Percentiles rank a stretch among this genome's conserved stretches.
These are phyloP conservation scores for Mucor sp. DNA, from an alignment of 371 early-diverging fungal genomes.

Conservation along the genomic window DNA sequence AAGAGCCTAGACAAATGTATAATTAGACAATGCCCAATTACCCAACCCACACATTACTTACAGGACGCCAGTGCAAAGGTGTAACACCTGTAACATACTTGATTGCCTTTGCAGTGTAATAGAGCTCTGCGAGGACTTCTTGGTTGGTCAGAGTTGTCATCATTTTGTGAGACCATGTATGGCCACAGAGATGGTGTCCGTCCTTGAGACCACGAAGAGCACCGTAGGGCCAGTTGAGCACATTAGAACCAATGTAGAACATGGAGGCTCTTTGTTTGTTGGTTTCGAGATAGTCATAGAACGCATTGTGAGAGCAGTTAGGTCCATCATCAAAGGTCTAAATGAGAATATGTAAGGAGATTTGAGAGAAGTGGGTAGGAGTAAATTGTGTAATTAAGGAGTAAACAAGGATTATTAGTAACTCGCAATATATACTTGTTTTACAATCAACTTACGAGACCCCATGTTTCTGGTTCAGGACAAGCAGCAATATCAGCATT, in stretches of 20 bases:
- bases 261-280: conserved; percentile 55
- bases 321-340: conserved; percentile 59
- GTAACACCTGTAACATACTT: conserved; percentile 57
- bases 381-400: not conserved
- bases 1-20: conserved; percentile 29
- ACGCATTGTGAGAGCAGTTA: conserved; percentile 51
- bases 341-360: conserved; percentile 9
- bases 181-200: conserved; percentile 52
- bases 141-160: conserved; percentile 55
- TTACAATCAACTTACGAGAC: conserved; percentile 32
- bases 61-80: conserved; percentile 62
- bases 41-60: conserved; percentile 19
- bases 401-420: not conserved
- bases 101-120: conserved; percentile 55
- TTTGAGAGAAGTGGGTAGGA: not conserved
- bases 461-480: conserved; percentile 47
- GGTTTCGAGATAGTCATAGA: conserved; percentile 49
- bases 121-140: conserved; percentile 58
- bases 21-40: not conserved
- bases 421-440: not conserved
- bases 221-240: conserved; percentile 54
- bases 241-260: conserved; percentile 60
- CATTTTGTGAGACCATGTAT: conserved; percentile 60
- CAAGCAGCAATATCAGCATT: conserved; percentile 41
- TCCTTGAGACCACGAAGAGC: conserved; percentile 51